These are phyloP conservation scores for Cryphonectria naterciae DNA, from an alignment of 2,329 filamentous ascomycete genomes.

Conservation along the genomic window DNA sequence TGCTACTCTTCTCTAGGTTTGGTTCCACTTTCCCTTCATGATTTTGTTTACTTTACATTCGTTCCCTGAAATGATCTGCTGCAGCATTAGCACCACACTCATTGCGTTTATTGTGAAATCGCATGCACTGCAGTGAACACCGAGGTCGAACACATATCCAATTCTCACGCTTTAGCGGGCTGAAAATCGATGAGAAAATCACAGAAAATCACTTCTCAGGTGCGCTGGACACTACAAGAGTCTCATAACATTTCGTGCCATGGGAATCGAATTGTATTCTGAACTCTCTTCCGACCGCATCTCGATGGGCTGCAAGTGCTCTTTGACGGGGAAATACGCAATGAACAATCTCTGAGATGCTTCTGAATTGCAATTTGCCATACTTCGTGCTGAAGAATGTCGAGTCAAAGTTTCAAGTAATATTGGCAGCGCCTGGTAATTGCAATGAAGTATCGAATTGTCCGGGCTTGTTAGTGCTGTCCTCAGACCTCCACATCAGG, in stretches of 20 bases:
- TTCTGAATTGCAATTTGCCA: background rate
- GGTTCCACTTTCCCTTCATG: background rate
- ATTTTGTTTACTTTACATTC: no score
- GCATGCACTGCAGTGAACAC: no score
- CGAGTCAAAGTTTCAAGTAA: background rate
- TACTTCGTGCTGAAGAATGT: background rate
- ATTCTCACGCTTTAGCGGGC: no score
- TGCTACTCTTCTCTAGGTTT: background rate
- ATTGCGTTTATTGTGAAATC: background rate
- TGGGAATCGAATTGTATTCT: no score
- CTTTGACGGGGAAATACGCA: no score
- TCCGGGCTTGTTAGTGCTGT: background rate
- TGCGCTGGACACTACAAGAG: no score
- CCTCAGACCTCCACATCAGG: conserved; percentile 1
- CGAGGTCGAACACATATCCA: no score
- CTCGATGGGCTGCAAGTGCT: no score
- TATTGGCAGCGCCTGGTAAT: background rate
- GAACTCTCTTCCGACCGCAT: no score
- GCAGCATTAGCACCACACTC: background rate
- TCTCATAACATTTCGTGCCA: no score
- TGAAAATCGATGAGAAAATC: no score
- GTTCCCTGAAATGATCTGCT: conserved; percentile 11
- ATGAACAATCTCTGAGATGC: background rate
- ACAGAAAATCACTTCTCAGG: no score
- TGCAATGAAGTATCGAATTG: background rate